Conservation (phyloP, 2,329 filamentous ascomycete genomes). For the Camillea tinctor region DNA sequence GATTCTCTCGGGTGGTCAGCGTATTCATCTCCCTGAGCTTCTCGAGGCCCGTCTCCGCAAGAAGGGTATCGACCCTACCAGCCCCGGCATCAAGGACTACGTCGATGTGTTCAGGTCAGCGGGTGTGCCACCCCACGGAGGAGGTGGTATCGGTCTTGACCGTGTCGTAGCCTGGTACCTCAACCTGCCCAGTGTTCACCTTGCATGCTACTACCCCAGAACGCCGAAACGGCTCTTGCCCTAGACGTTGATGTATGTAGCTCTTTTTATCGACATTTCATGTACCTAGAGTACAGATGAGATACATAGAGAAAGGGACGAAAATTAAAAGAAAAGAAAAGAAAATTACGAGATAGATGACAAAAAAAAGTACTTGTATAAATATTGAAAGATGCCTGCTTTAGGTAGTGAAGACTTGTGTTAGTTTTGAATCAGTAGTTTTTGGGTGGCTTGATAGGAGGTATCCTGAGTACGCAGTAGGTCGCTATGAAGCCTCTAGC, state of each 20-base stretch:
- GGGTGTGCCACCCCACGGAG: slow-evolving; percentile 86
- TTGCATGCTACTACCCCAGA: slow-evolving; percentile 57
- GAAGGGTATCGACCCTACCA: slow-evolving; percentile 77
- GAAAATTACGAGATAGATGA: neutral
- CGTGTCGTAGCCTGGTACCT: slow-evolving; percentile 72
- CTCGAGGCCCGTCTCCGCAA: slow-evolving; percentile 75
- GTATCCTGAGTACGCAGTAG: too few relatives aligned
- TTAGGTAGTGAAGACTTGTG: too few relatives aligned
- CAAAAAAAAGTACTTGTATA: neutral
- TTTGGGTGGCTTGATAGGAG: too few relatives aligned
- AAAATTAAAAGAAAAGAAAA: too few relatives aligned
- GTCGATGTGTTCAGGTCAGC: slow-evolving; percentile 77
- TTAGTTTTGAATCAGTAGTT: too few relatives aligned
- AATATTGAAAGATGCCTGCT: neutral
- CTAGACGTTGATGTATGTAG: slow-evolving; percentile 29
- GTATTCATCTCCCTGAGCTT: slow-evolving; percentile 77
- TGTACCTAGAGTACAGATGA: neutral
- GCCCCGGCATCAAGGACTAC: slow-evolving; percentile 81
- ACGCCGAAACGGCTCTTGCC: slow-evolving; percentile 60
- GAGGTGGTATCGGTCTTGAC: slow-evolving; percentile 86
- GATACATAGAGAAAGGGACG: neutral
- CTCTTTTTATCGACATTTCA: neutral
- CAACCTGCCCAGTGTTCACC: slow-evolving; percentile 57
- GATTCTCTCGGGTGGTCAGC: slow-evolving; percentile 87
- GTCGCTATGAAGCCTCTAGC: too few relatives aligned